Evolutionary conservation across 1,139 yeast species (phyloP), one percentile per base, ranked within the genome.

Genomic region (Hyphopichia khmerensis): DNA sequence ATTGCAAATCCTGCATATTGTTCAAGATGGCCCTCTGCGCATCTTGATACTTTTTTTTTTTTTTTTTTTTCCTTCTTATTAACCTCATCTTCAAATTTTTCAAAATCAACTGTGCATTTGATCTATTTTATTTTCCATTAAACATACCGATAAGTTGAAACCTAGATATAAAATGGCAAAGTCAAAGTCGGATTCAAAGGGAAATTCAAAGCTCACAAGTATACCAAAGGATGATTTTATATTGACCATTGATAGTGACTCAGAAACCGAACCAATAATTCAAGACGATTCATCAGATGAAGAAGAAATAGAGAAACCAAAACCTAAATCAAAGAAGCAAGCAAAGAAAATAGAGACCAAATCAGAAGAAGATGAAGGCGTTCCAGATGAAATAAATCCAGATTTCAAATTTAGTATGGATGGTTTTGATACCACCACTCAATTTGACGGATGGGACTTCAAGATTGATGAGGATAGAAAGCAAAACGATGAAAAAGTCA

Each of bases 381-480:
- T 53, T 32, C 69, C 73, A 16, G 72, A 73, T 21, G 86, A 82
- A 44, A 72, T 91, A 40, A 82, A 84, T 47, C 89, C 91, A 24
- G 82, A 83, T 43, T 91, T 91, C 59, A 72, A 76, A 26, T 81
- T 89, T 51, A 76, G 78, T 14, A 66, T 81, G 21, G 95, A 84
- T 17, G 82, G 79, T 24, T 79, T 72, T 33, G 82, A 76, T 27
- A 60, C 73, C 2, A 56, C 69, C 3, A 57, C 69, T 4, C 69
- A 66, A 15, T 81, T 85, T 43, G 81, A 80, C 38, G 96, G 96
- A 3, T 90, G 96, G 96, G 90, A 88, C 51, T 87, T 88, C 59
- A 79, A 72, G 36, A 78, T 76, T 14, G 79, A 73, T 41, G 69
- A 65, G n/a, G 63, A 57, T 18, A 53, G 50, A 15, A 55, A 43